Percentiles rank a stretch among this genome's conserved stretches.
Conservation (phyloP, 495 filamentous ascomycete species). For the Oidiodendron maius region DNA sequence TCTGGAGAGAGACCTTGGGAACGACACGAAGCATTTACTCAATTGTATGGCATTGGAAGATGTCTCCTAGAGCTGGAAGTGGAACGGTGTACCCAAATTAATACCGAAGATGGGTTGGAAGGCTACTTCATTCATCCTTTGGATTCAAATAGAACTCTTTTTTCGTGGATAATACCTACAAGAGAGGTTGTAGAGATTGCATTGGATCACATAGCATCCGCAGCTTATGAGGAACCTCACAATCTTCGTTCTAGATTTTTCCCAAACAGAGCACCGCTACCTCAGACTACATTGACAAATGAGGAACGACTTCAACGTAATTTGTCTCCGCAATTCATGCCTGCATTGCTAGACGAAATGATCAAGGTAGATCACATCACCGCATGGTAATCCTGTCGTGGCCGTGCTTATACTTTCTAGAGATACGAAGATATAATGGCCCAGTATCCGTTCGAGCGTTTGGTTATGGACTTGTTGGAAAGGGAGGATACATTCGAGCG, state of each 20-base stretch:
- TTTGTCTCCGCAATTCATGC: background rate
- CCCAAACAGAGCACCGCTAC: background rate
- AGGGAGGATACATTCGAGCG: slow-evolving; percentile 9
- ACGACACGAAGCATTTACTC: background rate
- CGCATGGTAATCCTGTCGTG: background rate
- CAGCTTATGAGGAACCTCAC: background rate
- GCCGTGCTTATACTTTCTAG: background rate
- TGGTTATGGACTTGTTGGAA: slow-evolving; percentile 10
- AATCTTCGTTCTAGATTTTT: background rate
- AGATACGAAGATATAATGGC: background rate
- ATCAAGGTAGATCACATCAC: background rate
- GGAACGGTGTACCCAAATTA: background rate
- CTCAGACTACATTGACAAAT: background rate
- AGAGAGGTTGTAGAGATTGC: background rate
- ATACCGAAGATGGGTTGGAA: background rate
- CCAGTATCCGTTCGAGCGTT: slow-evolving; percentile 3
- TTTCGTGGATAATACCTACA: background rate
- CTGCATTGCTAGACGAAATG: background rate
- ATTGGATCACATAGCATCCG: background rate
- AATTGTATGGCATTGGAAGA: background rate
- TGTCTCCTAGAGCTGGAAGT: background rate
- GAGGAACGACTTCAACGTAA: background rate
- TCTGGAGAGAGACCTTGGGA: background rate
- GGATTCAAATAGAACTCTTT: background rate
- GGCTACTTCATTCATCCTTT: background rate